Percentiles rank a stretch among this genome's conserved stretches.
phyloP scores from a whole-genome alignment of 768 basidiomycete species.

The Lactarius tabidus region DNA sequence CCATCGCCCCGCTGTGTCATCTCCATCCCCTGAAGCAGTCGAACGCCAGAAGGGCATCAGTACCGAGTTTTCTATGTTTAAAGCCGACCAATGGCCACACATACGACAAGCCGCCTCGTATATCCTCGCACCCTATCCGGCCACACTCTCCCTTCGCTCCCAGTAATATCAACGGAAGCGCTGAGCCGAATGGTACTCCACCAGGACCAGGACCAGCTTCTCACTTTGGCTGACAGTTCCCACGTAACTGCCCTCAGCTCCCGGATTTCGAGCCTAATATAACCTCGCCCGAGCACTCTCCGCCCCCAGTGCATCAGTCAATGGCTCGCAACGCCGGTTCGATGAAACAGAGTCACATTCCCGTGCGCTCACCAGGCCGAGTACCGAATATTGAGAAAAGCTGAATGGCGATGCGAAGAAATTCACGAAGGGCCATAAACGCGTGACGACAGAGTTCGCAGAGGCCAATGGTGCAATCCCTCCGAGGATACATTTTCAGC shows the following conservation, averaged over 20 bases:
- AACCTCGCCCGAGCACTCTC: conserved; percentile 29
- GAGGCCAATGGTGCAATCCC: conserved; percentile 30
- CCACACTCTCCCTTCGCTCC: conserved; percentile 16
- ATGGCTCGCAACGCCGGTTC: conserved; percentile 30
- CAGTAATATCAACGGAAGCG: conserved; percentile 9
- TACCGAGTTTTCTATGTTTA: conserved; percentile 1
- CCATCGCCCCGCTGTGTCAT: not conserved
- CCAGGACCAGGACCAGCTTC: conserved; percentile 29
- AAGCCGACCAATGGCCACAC: not conserved
- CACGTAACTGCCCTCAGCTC: conserved; percentile 33
- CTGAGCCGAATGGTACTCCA: conserved; percentile 9
- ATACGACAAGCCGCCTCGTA: conserved; percentile 6
- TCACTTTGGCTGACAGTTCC: conserved; percentile 40
- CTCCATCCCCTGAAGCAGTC: not conserved
- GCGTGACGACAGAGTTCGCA: conserved; percentile 30
- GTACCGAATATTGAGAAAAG: conserved; percentile 26
- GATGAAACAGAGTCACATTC: conserved; percentile 40
- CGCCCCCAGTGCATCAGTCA: conserved; percentile 27
- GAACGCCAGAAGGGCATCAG: conserved; percentile 4
- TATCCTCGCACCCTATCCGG: not conserved
- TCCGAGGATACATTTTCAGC: conserved; percentile 24
- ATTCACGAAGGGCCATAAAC: conserved; percentile 30
- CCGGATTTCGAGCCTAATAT: conserved; percentile 40
- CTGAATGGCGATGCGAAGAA: conserved; percentile 21
- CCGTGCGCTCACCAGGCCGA: conserved; percentile 41